Conservation (phyloP, 257 asterid genomes). For the Dorcoceras hygrometricum region DNA sequence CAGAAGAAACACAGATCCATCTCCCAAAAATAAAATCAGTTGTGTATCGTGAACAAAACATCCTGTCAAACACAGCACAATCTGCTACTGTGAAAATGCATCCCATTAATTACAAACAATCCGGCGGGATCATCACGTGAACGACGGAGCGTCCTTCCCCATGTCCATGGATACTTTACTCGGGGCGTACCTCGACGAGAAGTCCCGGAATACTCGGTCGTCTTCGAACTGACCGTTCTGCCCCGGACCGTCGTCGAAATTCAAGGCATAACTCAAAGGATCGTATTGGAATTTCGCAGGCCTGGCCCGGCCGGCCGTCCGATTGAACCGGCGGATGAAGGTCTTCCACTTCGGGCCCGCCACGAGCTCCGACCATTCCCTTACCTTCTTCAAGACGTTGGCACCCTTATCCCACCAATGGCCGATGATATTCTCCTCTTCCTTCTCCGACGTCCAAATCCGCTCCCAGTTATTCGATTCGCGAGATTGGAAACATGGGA, state of each 20-base stretch:
- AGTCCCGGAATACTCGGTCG: slow-evolving; percentile 47
- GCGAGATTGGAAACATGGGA: slow-evolving; percentile 48
- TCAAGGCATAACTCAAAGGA: slow-evolving; percentile 70
- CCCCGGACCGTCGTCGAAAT: slow-evolving; percentile 70
- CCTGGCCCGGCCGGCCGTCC: slow-evolving; percentile 34
- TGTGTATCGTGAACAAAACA: not conserved
- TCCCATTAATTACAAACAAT: not conserved
- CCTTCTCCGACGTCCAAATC: slow-evolving; percentile 43
- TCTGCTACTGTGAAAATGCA: not conserved
- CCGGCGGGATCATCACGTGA: slow-evolving; percentile 21
- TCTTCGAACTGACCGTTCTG: slow-evolving; percentile 43
- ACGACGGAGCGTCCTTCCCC: slow-evolving; percentile 34
- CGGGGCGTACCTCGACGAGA: slow-evolving; percentile 66
- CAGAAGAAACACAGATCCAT: not conserved
- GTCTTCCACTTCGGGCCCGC: slow-evolving; percentile 98
- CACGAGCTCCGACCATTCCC: slow-evolving; percentile 82
- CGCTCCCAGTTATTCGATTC: slow-evolving; percentile 56
- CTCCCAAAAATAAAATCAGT: not conserved
- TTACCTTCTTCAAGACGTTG: slow-evolving; percentile 45
- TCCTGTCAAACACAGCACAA: no score
- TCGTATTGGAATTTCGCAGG: slow-evolving; percentile 68
- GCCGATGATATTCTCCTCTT: slow-evolving; percentile 22
- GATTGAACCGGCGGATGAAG: slow-evolving; percentile 69
- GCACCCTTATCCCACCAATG: slow-evolving; percentile 47
- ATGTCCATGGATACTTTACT: slow-evolving; percentile 39